Evolutionary conservation across 208 protist species (phyloP).

Genomic region (Leishmania tarentolae): DNA sequence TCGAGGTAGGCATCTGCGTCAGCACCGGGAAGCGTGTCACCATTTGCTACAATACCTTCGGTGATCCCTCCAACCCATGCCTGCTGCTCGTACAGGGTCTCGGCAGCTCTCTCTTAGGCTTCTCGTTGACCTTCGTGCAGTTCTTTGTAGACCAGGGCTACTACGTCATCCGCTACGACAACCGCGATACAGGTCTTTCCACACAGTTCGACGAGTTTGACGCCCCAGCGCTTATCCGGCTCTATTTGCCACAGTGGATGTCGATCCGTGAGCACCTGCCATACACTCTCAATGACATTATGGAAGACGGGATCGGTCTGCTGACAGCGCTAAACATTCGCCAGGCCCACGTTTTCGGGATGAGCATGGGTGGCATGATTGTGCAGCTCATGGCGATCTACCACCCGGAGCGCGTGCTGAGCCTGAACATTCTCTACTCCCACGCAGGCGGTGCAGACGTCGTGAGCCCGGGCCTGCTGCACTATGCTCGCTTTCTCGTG

Average conservation of each 20-base stretch:
- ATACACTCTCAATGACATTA: constrained; percentile 77
- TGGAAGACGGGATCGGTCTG: constrained; percentile 62
- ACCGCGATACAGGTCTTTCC: constrained; percentile 69
- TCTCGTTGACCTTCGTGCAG: constrained; percentile 40
- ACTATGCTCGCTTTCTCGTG: constrained; percentile 39
- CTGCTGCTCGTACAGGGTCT: constrained; percentile 73
- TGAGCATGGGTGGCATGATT: constrained; percentile 86
- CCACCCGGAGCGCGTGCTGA: constrained; percentile 55
- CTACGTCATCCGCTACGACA: constrained; percentile 84
- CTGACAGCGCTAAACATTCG: constrained; percentile 53
- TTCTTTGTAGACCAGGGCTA: constrained; percentile 50
- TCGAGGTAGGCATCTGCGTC: constrained; percentile 57
- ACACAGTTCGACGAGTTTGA: constrained; percentile 57
- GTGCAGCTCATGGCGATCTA: constrained; percentile 70
- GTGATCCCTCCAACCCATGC: constrained; percentile 56
- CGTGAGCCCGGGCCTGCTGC: constrained; percentile 36
- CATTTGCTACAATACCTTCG: constrained; percentile 84
- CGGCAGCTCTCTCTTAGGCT: constrained; percentile 33
- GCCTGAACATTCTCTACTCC: constrained; percentile 64
- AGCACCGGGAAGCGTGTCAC: constrained; percentile 63
- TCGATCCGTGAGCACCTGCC: constrained; percentile 46
- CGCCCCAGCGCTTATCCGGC: constrained; percentile 40
- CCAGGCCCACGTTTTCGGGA: constrained; percentile 67
- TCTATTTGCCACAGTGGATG: constrained; percentile 48
- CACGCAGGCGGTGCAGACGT: constrained; percentile 46